Base-by-base conservation (phyloP, 371 early-diverging fungal species). In the Entomophthora muscae region DNA sequence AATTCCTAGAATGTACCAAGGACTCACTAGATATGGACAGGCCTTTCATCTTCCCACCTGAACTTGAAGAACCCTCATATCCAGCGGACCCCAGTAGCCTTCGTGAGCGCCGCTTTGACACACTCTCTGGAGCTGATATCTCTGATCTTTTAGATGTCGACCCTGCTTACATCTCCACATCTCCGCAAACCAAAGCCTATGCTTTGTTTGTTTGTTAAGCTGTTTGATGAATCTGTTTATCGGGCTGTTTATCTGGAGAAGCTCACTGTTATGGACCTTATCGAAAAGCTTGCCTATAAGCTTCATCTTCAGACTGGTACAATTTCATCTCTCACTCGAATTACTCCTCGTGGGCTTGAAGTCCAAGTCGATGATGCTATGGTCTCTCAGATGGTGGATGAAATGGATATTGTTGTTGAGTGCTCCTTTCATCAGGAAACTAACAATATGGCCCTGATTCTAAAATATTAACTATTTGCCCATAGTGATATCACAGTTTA, bases 221-320 rank as follows among this genome's bases (percentile, higher is more conserved):
- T 78, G 42, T 71, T 71, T 0, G 66, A 71, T 26, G 79, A 78
- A 56, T 53, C 72, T 1, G 72, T 76, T 0, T 74, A 73, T 63
- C 70, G 78, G 5, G 82, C 82, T 0, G 68, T 79, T 23, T 81
- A 81, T 61, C 71, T 81, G 2, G 78, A 81, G 33, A 67, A 71
- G 17, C 66, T 71, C 1, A 77, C 77, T 0, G 69, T 76, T 3
- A 53, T 66, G 22, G 73, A 78, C 17, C 60, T 81, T 29, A 69
- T 70, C 1, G 65, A 70, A 10, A 78, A 78, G 52, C 59, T 80
- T 52, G 58, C 72, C 23, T 71, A 70, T 26, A 79, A 78, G 57
- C 66, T 79, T 33, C 66, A 73, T 52, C 68, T 78, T 17, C 70
- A 71, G 10, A 67, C 75, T 7, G 67, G 73, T 22, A 69, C 67